Percentiles rank a stretch among this genome's conserved stretches.
These are phyloP conservation scores for Phaeosphaeriaceae sp. DNA, from an alignment of 2,329 filamentous ascomycete genomes.

Conservation along the genomic window DNA sequence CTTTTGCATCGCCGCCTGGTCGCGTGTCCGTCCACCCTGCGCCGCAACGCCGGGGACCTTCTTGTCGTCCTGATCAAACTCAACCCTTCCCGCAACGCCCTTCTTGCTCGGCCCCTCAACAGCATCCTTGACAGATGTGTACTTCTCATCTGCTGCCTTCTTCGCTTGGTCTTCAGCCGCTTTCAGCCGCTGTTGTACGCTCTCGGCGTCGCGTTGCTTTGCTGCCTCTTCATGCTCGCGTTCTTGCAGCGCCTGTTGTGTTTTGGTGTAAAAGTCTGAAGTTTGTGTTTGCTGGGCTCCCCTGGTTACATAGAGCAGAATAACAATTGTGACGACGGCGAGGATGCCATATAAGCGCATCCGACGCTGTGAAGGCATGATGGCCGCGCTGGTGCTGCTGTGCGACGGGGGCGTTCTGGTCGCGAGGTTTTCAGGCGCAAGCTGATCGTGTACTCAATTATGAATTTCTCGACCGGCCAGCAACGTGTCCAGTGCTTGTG, in stretches of 20 bases:
- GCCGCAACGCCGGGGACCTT: constrained; percentile 52
- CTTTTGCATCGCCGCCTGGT: constrained; percentile 52
- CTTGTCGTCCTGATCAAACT: constrained; percentile 48
- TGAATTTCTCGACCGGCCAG: not conserved
- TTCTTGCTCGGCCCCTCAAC: constrained; percentile 52
- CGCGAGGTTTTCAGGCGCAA: not conserved
- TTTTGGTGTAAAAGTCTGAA: constrained; percentile 66
- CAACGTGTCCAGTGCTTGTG: not conserved
- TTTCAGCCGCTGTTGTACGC: constrained; percentile 66
- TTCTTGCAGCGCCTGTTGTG: constrained; percentile 59
- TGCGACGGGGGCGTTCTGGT: constrained; percentile 7
- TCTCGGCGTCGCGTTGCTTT: constrained; percentile 62
- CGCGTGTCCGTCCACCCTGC: constrained; percentile 52
- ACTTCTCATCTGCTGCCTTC: constrained; percentile 72
- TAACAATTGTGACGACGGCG: constrained; percentile 69
- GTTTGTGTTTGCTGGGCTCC: constrained; percentile 61
- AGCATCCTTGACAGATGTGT: constrained; percentile 55
- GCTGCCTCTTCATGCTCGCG: constrained; percentile 48
- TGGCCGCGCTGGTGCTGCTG: constrained; percentile 14
- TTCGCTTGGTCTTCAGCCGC: constrained; percentile 75
- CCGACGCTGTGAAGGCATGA: constrained; percentile 63
- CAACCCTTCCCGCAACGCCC: constrained; percentile 63
- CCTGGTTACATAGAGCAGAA: constrained; percentile 77
- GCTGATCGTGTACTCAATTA: not conserved
- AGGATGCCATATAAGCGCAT: constrained; percentile 72